Evolutionary conservation across 2,329 filamentous ascomycete genomes (phyloP), one percentile per base, ranked within the genome.

Genomic region (Beauveria sp.): DNA sequence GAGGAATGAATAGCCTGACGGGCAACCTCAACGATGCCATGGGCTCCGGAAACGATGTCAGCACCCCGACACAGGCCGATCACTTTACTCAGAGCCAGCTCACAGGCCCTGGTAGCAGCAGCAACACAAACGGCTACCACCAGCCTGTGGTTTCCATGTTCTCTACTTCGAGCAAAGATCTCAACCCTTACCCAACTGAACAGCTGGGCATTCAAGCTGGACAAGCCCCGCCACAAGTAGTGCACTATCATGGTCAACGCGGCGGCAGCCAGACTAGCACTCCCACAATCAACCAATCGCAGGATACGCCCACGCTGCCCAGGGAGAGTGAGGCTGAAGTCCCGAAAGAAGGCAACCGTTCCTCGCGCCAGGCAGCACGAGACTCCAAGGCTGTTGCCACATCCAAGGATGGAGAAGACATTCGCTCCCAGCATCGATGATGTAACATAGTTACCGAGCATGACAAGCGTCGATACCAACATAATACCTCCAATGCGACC

Each of bases 1-100:
- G 93, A 22, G 93, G 92, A 40, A 86, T 93, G 79, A 89, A 83
- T 64, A 90, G 88, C 69, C 73, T 92, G 64, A 86, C 84, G 28
- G 86, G 84, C 59, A 60, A 54, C 12, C 70, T 83, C 10, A 78
- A 73, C 24, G 85, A 85, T 54, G 80, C 76, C 49, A 77, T 76
- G 64, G 78, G 74, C 63, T 76, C 76, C 60, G 83, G 81, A 59
- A 82, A 81, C 66, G 79, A 88, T 69, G 77, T 77, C 63, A 80
- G 83, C 62, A 86, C 84, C 8, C 84, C 85, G 22, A 86, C 84
- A 40, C 85, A 86, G 71, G 78, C 81, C 45, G 84, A 87, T 63
- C 84, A 84, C 66, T 68, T 67, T 62, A 69, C 71, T 58, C 70
- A 73, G 65, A 79, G 78, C 52, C 80, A 83, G 63, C 75, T 75